Evolutionary conservation across 1,284 basidiomycete genomes (phyloP).

Genomic region (Sanghuangporus baumii): DNA sequence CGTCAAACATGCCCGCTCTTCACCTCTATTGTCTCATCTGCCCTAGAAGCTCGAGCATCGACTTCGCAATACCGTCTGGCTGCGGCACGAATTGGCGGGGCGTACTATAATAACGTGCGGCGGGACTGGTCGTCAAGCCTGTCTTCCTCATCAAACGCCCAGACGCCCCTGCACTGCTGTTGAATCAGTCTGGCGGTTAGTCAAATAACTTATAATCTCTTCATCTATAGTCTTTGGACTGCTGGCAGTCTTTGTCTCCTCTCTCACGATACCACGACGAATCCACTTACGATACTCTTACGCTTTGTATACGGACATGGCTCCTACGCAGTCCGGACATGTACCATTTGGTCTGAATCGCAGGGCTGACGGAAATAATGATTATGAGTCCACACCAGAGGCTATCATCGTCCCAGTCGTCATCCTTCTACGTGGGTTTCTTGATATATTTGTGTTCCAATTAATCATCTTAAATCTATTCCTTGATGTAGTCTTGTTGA

Average conservation of each 20-base stretch:
- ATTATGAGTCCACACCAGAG: not conserved
- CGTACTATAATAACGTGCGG: not conserved
- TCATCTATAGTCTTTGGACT: not conserved
- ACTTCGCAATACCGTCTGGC: not conserved
- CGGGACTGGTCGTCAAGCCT: not conserved
- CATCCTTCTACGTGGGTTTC: slow-evolving; percentile 6
- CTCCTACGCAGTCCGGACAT: not conserved
- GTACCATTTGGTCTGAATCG: not conserved
- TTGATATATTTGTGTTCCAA: not conserved
- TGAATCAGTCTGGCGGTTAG: not conserved
- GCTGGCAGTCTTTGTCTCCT: not conserved
- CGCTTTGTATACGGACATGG: not conserved
- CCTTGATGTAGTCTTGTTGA: not conserved
- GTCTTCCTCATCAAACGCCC: not conserved
- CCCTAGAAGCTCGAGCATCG: not conserved
- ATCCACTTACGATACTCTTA: not conserved
- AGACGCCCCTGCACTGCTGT: not conserved
- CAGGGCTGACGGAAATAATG: not conserved
- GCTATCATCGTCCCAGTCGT: slow-evolving; percentile 8
- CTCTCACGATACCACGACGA: not conserved
- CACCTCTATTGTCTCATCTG: not conserved
- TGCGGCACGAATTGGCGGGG: not conserved
- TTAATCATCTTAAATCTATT: not conserved
- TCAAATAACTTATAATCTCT: not conserved
- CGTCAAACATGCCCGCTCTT: not conserved